These are phyloP conservation scores for Paracoccidioides brasiliensis DNA, from an alignment of 2,329 filamentous ascomycete genomes.

Conservation along the genomic window DNA sequence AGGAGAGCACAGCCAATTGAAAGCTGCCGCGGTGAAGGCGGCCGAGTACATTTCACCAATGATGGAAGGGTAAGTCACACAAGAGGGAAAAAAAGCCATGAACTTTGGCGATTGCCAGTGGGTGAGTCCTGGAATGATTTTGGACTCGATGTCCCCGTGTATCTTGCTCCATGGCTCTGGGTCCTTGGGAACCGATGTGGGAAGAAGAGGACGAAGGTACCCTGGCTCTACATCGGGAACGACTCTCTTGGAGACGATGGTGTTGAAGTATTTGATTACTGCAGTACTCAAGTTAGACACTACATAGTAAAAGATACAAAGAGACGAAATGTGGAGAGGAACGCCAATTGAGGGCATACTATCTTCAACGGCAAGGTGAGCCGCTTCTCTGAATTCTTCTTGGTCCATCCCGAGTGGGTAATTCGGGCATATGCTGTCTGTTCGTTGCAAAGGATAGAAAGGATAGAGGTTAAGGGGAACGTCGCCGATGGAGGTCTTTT, in stretches of 20 bases:
- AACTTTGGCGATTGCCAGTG: slow-evolving; percentile 94
- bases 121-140: slow-evolving; percentile 84
- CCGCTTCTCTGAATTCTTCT: slow-evolving; percentile 62
- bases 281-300: slow-evolving; percentile 1
- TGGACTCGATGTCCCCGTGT: slow-evolving; percentile 65
- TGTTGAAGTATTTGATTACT: slow-evolving; percentile 80
- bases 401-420: slow-evolving; percentile 53
- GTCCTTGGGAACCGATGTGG: slow-evolving; percentile 52
- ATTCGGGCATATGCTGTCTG: too few species aligned
- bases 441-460: too few species aligned
- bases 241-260: slow-evolving; percentile 55
- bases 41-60: slow-evolving; percentile 86
- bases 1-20: slow-evolving; percentile 94
- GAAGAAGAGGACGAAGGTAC: slow-evolving; percentile 71
- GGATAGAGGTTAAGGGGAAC: too few species aligned
- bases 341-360: slow-evolving; percentile 41
- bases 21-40: slow-evolving; percentile 77
- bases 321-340: neutral
- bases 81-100: slow-evolving; percentile 88
- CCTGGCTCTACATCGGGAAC: slow-evolving; percentile 69
- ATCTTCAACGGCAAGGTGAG: slow-evolving; percentile 66
- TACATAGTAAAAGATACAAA: neutral
- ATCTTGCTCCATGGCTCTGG: slow-evolving; percentile 63
- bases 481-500: too few species aligned
- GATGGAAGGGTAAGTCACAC: slow-evolving; percentile 67